Evolutionary conservation across 1,284 basidiomycete genomes (phyloP), one percentile per base, ranked within the genome.

Genomic region (Marasmius fiardii): DNA sequence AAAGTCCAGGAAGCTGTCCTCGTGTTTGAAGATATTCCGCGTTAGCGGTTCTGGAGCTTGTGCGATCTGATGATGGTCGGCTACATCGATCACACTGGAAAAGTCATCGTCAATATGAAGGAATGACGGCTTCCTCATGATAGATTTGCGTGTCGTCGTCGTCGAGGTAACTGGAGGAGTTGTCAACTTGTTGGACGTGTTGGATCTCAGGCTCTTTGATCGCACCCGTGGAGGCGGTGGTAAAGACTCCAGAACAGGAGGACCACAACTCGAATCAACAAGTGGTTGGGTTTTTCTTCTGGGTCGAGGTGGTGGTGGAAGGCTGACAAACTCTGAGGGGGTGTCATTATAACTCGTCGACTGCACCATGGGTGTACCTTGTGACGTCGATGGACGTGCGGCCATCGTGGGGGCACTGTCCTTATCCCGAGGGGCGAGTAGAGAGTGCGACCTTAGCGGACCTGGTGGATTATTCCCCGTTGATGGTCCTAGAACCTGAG

Each of bases 121-220:
- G 65, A 89, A 89, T 2, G 86, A 88, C 11, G 86, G 83, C 63
- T 87, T 86, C 63, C 76, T 77, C 71, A 85, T 78, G 58, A 88
- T 67, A 6, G 75, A 75, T 51, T 68, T 71, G 41, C 73, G 73
- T 23, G 45, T 33, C 49, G 26, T n/a, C 12, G 34, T 6, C 31
- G 62, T 65, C 12, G 74, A 69, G 4, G 72, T 72, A 1, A 75
- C 72, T 6, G 74, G 77, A 2, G 76, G 64, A 39, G 69, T 62
- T 12, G 68, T 62, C 53, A 45, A 7, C 35, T 53, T 43, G 60
- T 58, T 53, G 21, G 39, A 33, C 34, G 57, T 31, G 28, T 16
- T 35, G 26, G 31, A 35, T 33, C n/a, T 45, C 10, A 33, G 18
- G 18, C 31, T 37, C 37, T 43, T 43, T 31, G 33, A 31, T 54